Evolutionary conservation across 2,329 filamentous ascomycete species (phyloP).

Genomic region (Xylogone sp.): DNA sequence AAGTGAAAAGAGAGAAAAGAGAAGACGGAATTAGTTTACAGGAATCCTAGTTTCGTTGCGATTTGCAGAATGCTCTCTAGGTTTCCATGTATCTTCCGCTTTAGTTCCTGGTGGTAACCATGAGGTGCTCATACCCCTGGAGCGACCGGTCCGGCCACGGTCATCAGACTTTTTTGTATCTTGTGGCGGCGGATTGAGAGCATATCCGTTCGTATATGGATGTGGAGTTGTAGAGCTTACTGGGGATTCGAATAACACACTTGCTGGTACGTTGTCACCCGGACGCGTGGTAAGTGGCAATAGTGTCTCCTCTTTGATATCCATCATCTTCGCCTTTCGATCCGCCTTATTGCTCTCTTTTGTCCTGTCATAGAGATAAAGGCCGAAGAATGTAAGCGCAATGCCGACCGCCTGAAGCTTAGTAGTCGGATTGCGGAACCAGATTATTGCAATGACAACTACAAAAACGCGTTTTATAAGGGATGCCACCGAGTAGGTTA

Average conservation of each 20-base stretch:
- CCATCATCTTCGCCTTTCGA: slow-evolving; percentile 69
- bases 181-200: slow-evolving; percentile 29
- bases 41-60: not conserved
- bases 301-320: slow-evolving; percentile 31
- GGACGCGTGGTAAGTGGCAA: slow-evolving; percentile 19
- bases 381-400: slow-evolving; percentile 79
- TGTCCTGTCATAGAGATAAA: slow-evolving; percentile 94
- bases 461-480: slow-evolving; percentile 97
- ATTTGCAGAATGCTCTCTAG: slow-evolving; percentile 11
- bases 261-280: not conserved
- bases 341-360: slow-evolving; percentile 86
- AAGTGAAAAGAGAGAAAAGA: not conserved
- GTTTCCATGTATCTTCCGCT: slow-evolving; percentile 79
- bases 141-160: slow-evolving; percentile 43
- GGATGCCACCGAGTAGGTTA: slow-evolving; percentile 94
- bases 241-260: slow-evolving; percentile 6
- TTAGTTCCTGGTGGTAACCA: slow-evolving; percentile 79
- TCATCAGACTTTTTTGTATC: slow-evolving; percentile 36
- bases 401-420: slow-evolving; percentile 81
- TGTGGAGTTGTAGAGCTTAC: slow-evolving; percentile 26
- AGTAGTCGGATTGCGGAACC: slow-evolving; percentile 91
- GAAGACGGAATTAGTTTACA: not conserved
- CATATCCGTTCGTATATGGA: slow-evolving; percentile 44
- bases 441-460: slow-evolving; percentile 89
- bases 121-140: slow-evolving; percentile 44